phyloP scores from a whole-genome alignment of 176 grass and related monocot genomes.

The Elaeis guineensis region DNA sequence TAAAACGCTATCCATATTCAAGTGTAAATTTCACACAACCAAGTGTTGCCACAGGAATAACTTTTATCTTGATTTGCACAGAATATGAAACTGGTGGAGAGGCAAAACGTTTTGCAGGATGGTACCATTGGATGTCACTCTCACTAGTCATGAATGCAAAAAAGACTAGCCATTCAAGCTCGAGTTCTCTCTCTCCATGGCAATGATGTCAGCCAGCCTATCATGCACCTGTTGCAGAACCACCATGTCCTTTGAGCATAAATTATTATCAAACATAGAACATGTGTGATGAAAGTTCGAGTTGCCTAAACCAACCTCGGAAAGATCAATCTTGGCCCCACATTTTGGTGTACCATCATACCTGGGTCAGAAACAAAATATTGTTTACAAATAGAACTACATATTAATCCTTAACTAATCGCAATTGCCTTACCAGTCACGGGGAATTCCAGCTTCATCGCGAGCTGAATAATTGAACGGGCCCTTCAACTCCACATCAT shows the following conservation, averaged over 20 bases:
- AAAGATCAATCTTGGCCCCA: constrained; percentile 47
- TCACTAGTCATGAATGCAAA: too few species aligned
- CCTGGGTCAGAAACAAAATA: constrained; percentile 33
- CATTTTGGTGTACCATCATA: constrained; percentile 43
- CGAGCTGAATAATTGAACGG: constrained; percentile 83
- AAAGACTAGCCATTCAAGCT: constrained; percentile 32
- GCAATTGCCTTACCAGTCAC: constrained; percentile 45
- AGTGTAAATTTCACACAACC: too few species aligned
- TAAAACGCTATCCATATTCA: too few species aligned
- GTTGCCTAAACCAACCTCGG: constrained; percentile 26
- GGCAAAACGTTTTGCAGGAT: too few species aligned
- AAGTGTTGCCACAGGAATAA: too few species aligned
- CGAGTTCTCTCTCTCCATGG: constrained; percentile 76
- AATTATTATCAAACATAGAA: too few species aligned
- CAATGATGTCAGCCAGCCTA: constrained; percentile 71
- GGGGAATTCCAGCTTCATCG: constrained; percentile 78
- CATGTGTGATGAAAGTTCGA: not conserved
- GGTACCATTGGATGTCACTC: too few species aligned
- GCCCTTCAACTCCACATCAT: constrained; percentile 63
- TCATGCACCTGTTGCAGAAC: constrained; percentile 49
- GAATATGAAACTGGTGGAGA: too few species aligned
- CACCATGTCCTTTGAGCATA: too few species aligned
- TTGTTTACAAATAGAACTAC: constrained; percentile 2
- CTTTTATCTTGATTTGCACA: too few species aligned
- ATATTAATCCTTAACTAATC: not conserved